A percentile compares a stretch with the other conserved stretches of the same genome.
These are phyloP conservation scores for Ceratocystis cubensis DNA, from an alignment of 2,329 filamentous ascomycete species.

Conservation along the genomic window DNA sequence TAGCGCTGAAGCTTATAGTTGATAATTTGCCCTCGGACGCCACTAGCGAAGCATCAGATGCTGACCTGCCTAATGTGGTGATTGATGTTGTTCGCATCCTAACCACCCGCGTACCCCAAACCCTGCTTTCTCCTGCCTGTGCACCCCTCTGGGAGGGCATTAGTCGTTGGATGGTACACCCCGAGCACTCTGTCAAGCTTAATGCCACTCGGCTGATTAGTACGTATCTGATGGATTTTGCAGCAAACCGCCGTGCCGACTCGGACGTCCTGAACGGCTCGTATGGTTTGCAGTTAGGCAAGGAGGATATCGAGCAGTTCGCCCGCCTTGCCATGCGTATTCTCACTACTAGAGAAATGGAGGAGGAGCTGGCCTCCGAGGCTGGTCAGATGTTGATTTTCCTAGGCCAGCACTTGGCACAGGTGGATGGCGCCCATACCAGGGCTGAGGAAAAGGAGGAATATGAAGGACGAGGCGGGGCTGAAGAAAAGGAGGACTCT, in stretches of 20 bases:
- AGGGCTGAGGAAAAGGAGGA: conserved; percentile 33
- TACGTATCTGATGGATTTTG: conserved; percentile 69
- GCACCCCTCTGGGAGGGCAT: conserved; percentile 59
- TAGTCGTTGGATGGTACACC: conserved; percentile 56
- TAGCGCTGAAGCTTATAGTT: conserved; percentile 45
- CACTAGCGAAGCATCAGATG: conserved; percentile 37
- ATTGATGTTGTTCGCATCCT: conserved; percentile 58
- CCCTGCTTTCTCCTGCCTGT: conserved; percentile 47
- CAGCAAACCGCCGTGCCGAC: conserved; percentile 31
- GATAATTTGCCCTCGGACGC: conserved; percentile 33
- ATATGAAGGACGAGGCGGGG: conserved; percentile 31
- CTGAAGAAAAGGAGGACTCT: conserved; percentile 27
- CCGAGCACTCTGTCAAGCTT: conserved; percentile 62
- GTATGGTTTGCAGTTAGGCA: conserved; percentile 54
- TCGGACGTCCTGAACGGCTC: conserved; percentile 54
- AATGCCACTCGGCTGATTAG: conserved; percentile 62
- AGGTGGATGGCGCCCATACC: conserved; percentile 24
- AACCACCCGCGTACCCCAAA: conserved; percentile 50
- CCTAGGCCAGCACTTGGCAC: conserved; percentile 48
- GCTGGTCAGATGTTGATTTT: conserved; percentile 73
- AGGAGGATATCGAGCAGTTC: conserved; percentile 49
- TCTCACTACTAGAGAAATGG: conserved; percentile 49
- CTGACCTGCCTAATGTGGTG: conserved; percentile 58
- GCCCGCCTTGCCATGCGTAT: conserved; percentile 39
- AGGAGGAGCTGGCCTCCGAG: conserved; percentile 65